Conservation (phyloP, 805 yeast species). For the Suhomyces xylopsoci region DNA sequence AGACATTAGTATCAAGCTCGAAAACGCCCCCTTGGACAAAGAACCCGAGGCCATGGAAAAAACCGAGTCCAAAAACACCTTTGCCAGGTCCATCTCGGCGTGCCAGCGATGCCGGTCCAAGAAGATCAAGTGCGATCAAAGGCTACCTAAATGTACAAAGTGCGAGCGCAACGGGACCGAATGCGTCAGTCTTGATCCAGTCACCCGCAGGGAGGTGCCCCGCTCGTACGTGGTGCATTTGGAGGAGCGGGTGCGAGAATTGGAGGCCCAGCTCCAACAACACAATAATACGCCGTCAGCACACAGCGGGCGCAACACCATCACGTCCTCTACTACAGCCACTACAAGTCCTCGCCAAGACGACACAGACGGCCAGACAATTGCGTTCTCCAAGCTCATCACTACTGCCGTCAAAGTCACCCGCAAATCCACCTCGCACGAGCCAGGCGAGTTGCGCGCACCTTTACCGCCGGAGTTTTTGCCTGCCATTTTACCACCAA, state of each 20-base stretch:
- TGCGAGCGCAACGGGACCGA: conserved; percentile 64
- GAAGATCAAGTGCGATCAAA: conserved; percentile 65
- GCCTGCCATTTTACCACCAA: conserved; percentile 63
- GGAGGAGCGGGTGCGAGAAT: conserved; percentile 59
- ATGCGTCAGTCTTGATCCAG: conserved; percentile 83
- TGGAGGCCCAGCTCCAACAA: conserved; percentile 46
- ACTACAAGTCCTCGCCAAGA: neutral
- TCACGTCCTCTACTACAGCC: neutral
- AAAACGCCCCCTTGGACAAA: neutral
- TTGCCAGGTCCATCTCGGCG: conserved; percentile 63
- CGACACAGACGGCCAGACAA: conserved; percentile 20
- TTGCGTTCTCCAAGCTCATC: conserved; percentile 71
- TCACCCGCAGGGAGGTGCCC: conserved; percentile 84
- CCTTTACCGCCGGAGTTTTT: conserved; percentile 16
- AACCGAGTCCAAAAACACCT: neutral
- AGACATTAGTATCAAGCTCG: neutral
- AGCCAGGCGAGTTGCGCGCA: conserved; percentile 9
- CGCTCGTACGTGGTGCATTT: conserved; percentile 71
- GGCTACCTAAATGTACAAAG: conserved; percentile 62
- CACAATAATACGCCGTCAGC: neutral
- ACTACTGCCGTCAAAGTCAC: conserved; percentile 70
- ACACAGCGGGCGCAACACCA: neutral
- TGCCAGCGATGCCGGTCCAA: conserved; percentile 77
- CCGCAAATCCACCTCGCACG: conserved; percentile 14
- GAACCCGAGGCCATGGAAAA: neutral